phyloP scores from a whole-genome alignment of 371 early-diverging fungal genomes.

The Mortierella sp. region DNA sequence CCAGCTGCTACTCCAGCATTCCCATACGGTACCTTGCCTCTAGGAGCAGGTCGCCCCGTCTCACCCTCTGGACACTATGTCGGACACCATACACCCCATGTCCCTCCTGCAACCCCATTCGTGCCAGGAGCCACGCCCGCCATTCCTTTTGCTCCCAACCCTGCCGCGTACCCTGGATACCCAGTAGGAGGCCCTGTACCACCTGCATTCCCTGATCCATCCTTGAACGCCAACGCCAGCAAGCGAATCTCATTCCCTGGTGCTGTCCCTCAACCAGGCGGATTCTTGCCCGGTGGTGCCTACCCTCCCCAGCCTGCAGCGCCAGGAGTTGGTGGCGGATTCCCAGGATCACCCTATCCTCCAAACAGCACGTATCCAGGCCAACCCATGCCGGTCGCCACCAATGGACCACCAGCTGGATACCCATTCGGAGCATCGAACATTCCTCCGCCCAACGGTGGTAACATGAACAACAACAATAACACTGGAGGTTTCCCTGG shows the following conservation, averaged over 20 bases:
- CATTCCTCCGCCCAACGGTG: slow-evolving; percentile 18
- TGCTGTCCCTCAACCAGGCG: slow-evolving; percentile 23
- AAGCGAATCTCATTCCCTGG: slow-evolving; percentile 39
- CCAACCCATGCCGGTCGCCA: neutral
- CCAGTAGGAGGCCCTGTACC: slow-evolving; percentile 20
- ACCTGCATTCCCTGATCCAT: slow-evolving; percentile 21
- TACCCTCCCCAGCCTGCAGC: slow-evolving; percentile 24
- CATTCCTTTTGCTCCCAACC: slow-evolving; percentile 22
- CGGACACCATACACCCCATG: slow-evolving; percentile 40
- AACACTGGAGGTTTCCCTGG: slow-evolving; percentile 15
- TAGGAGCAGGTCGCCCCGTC: slow-evolving; percentile 29
- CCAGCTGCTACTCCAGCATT: slow-evolving; percentile 27
- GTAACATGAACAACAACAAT: slow-evolving; percentile 21
- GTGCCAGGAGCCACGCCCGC: slow-evolving; percentile 13
- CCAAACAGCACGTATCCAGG: slow-evolving; percentile 13
- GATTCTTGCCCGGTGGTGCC: slow-evolving; percentile 19
- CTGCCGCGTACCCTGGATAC: slow-evolving; percentile 29
- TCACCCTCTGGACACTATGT: slow-evolving; percentile 35
- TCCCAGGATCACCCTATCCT: slow-evolving; percentile 4
- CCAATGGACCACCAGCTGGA: slow-evolving; percentile 31
- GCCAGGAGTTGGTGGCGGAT: neutral
- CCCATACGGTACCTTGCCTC: slow-evolving; percentile 33
- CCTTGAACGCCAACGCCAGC: slow-evolving; percentile 21
- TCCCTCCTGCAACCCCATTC: slow-evolving; percentile 22
- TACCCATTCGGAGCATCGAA: slow-evolving; percentile 24